Evolutionary conservation across 2,329 filamentous ascomycete genomes (phyloP).

Genomic region (Periconia digitata): DNA sequence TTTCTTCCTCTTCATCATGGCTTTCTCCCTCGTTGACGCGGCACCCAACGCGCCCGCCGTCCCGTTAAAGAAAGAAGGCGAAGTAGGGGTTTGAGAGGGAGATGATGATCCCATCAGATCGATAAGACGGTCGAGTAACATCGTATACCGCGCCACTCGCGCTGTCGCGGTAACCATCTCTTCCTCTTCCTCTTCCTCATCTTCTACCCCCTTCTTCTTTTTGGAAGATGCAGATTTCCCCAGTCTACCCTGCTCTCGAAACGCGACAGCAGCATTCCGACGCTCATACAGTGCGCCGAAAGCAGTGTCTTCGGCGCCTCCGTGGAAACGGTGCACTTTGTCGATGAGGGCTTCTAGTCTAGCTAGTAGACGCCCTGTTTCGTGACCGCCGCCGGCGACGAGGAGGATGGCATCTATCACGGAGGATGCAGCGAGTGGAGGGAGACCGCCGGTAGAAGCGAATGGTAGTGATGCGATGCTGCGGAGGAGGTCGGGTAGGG

Average conservation of each 20-base stretch:
- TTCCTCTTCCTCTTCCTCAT: slow-evolving; percentile 15
- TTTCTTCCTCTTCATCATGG: too few relatives aligned
- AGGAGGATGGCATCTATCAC: slow-evolving; percentile 29
- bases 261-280: slow-evolving; percentile 23
- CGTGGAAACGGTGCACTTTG: slow-evolving; percentile 34
- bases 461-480: slow-evolving; percentile 33
- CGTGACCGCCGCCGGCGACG: slow-evolving; percentile 27
- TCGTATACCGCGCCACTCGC: slow-evolving; percentile 31
- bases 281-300: slow-evolving; percentile 27
- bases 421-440: slow-evolving; percentile 24
- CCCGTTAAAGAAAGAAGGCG: too few relatives aligned
- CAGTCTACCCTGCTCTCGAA: slow-evolving; percentile 31
- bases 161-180: slow-evolving; percentile 26
- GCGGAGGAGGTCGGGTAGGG: slow-evolving; percentile 22
- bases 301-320: neutral
- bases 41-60: too few relatives aligned
- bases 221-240: too few relatives aligned
- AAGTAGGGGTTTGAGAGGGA: too few relatives aligned
- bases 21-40: too few relatives aligned
- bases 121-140: slow-evolving; percentile 34
- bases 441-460: slow-evolving; percentile 24
- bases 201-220: slow-evolving; percentile 25
- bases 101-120: too few relatives aligned
- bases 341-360: slow-evolving; percentile 37
- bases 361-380: slow-evolving; percentile 33